Evolutionary conservation across 257 asterid species (phyloP).

Genomic region (Rhazya stricta): DNA sequence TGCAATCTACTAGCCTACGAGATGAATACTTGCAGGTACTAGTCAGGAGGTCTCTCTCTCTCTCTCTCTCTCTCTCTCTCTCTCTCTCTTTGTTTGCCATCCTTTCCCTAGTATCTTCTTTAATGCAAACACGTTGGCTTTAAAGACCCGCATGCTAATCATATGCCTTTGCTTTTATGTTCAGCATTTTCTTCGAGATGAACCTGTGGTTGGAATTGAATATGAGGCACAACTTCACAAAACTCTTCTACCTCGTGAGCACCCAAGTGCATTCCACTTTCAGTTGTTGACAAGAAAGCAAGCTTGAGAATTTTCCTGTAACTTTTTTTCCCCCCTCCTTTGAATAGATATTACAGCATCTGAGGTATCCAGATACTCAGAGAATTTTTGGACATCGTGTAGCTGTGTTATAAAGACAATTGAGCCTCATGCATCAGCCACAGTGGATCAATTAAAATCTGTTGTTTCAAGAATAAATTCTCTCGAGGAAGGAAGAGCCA

Average conservation of each 20-base stretch:
- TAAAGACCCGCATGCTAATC: conserved; percentile 15
- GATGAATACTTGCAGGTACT: conserved; percentile 87
- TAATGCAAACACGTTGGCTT: not conserved
- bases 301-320: conserved; percentile 6
- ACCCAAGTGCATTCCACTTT: conserved; percentile 4
- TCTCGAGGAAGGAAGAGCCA: conserved; percentile 49
- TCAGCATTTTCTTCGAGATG: conserved; percentile 90
- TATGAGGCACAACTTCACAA: conserved; percentile 90
- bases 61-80: not conserved
- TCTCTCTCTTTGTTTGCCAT: too few species aligned
- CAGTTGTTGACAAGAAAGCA: not conserved
- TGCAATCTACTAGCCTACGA: conserved; percentile 78
- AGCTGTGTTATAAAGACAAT: conserved; percentile 85
- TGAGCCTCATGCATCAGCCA: conserved; percentile 79
- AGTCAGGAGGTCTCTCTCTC: conserved; percentile 8
- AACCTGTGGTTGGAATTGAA: conserved; percentile 92
- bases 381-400: conserved; percentile 56
- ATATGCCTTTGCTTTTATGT: conserved; percentile 23
- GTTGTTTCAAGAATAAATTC: conserved; percentile 63
- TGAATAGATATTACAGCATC: conserved; percentile 64
- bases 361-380: conserved; percentile 80
- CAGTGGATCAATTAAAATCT: conserved; percentile 60
- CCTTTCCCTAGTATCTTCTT: not conserved
- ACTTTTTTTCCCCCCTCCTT: conserved; percentile 16
- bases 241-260: conserved; percentile 84